Evolutionary conservation across 176 grass and related monocot species (phyloP).

Genomic region (Echinochloa phyllopogon): DNA sequence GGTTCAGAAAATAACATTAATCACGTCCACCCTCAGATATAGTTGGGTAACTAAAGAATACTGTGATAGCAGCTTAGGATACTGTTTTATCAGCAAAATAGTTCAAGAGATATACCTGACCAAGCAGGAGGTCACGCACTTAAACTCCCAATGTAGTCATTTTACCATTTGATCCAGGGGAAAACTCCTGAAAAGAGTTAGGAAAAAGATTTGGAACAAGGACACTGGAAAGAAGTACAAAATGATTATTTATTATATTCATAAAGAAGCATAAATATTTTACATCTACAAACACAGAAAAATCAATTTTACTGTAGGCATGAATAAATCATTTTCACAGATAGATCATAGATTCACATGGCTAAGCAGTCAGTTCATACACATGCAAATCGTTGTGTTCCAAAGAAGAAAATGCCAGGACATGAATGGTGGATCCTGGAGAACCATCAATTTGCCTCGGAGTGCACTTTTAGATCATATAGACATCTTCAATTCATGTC

Average conservation of each 20-base stretch:
- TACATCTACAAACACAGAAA: neutral
- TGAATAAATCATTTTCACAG: neutral
- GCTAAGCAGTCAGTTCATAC: constrained; percentile 21
- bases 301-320: neutral
- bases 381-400: neutral
- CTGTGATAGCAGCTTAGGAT: constrained; percentile 18
- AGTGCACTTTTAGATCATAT: neutral
- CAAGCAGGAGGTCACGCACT: constrained; percentile 94
- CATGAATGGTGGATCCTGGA: constrained; percentile 8
- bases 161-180: constrained; percentile 86
- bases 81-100: neutral
- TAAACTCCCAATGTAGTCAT: constrained; percentile 95
- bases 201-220: neutral
- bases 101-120: constrained; percentile 75
- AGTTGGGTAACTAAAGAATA: constrained; percentile 38
- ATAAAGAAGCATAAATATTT: constrained; percentile 18
- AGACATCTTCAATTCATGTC: neutral
- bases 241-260: constrained; percentile 5
- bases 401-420: constrained; percentile 32
- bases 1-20: constrained; percentile 62
- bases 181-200: constrained; percentile 76
- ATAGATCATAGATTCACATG: neutral
- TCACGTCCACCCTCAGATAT: constrained; percentile 27
- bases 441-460: neutral
- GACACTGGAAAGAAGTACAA: constrained; percentile 9